These are phyloP conservation scores for Podaxis carcinomalis DNA, from an alignment of 768 basidiomycete genomes.

Conservation along the genomic window DNA sequence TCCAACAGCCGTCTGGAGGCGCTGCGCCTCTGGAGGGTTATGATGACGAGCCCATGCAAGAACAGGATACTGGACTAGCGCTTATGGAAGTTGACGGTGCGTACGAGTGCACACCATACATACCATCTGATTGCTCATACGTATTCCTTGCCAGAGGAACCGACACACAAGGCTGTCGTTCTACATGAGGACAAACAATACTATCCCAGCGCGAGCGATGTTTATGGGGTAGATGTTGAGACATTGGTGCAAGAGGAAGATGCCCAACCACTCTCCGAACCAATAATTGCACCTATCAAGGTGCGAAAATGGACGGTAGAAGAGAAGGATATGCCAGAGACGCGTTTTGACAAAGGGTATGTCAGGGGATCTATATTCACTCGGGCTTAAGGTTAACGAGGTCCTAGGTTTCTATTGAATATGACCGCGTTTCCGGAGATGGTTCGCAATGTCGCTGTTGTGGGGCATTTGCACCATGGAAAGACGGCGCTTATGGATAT, in stretches of 20 bases:
- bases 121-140: neutral
- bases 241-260: constrained; percentile 98
- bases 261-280: constrained; percentile 90
- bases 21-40: constrained; percentile 75
- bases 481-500: constrained; percentile 97
- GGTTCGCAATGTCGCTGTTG: constrained; percentile 94
- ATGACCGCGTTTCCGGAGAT: constrained; percentile 90
- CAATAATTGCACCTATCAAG: constrained; percentile 94
- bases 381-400: constrained; percentile 7
- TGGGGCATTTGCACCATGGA: constrained; percentile 96
- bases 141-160: constrained; percentile 40
- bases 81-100: constrained; percentile 86
- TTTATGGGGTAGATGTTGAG: constrained; percentile 93
- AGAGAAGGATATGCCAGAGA: constrained; percentile 94
- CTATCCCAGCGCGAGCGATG: constrained; percentile 87
- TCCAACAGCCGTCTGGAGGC: constrained; percentile 28
- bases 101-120: constrained; percentile 18
- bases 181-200: constrained; percentile 98
- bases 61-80: constrained; percentile 47
- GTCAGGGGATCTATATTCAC: constrained; percentile 17
- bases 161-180: constrained; percentile 76
- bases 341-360: constrained; percentile 96
- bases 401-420: constrained; percentile 79
- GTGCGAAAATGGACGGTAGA: constrained; percentile 92
- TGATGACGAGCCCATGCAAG: constrained; percentile 63